Percentiles rank a stretch among this genome's conserved stretches.
Evolutionary conservation across 768 basidiomycete genomes (phyloP).

Genomic region (Cystobasidiopsis lactophilus): DNA sequence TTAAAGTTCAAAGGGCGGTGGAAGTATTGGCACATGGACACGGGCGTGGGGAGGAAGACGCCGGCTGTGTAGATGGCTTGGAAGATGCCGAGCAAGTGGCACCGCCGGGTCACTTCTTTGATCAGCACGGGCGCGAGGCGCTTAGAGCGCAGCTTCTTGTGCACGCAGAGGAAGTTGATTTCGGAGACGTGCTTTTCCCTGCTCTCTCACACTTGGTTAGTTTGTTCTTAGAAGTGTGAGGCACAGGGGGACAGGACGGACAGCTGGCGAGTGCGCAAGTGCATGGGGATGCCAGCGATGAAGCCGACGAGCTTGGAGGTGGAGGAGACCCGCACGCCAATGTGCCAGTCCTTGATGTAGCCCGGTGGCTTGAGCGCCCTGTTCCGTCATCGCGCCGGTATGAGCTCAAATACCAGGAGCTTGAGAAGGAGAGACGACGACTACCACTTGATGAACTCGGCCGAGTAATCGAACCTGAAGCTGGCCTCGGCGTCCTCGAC

Average conservation of each 20-base stretch:
- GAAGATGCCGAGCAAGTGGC: constrained; percentile 69
- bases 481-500: constrained; percentile 88
- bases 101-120: constrained; percentile 87
- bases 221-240: no score
- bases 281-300: constrained; percentile 77
- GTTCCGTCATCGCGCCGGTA: background rate
- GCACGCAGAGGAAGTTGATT: constrained; percentile 92
- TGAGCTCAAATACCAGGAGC: constrained; percentile 1
- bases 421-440: background rate
- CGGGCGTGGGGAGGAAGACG: constrained; percentile 75
- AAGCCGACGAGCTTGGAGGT: constrained; percentile 90
- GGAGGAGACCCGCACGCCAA: constrained; percentile 60
- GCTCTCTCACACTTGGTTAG: background rate
- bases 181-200: constrained; percentile 56
- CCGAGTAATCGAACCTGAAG: constrained; percentile 90
- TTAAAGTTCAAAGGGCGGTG: constrained; percentile 78
- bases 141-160: constrained; percentile 91
- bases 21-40: constrained; percentile 71
- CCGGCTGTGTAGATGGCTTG: constrained; percentile 96
- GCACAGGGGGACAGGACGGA: constrained; percentile 26
- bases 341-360: constrained; percentile 80
- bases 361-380: constrained; percentile 93
- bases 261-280: constrained; percentile 63
- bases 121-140: constrained; percentile 86
- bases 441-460: constrained; percentile 81